These are phyloP conservation scores for Grigorovia transvaalensis DNA, from an alignment of 805 yeast species.

Conservation along the genomic window DNA sequence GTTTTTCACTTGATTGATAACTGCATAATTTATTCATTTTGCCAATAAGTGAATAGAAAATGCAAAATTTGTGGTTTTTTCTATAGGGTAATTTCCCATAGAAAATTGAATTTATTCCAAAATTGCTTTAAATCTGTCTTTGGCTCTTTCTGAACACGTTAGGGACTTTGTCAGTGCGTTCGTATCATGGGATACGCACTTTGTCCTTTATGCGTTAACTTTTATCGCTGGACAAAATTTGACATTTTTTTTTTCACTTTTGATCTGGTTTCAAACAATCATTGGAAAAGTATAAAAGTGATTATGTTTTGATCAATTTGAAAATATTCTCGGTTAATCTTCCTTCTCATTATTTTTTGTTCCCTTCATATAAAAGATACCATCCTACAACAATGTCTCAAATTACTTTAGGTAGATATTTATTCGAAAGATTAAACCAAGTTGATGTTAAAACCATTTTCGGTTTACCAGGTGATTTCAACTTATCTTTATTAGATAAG, in stretches of 20 bases:
- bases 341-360: not conserved
- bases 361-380: not conserved
- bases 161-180: too few relatives aligned
- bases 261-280: not conserved
- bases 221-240: too few relatives aligned
- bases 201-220: not conserved
- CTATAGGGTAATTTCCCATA: not conserved
- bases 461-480: slow-evolving; percentile 79
- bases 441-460: slow-evolving; percentile 60
- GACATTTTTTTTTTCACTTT: not conserved
- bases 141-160: too few relatives aligned
- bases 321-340: not conserved
- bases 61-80: not conserved
- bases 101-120: too few relatives aligned
- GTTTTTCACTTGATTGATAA: not conserved
- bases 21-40: slow-evolving; percentile 2
- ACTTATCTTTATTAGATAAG: slow-evolving; percentile 59
- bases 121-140: too few relatives aligned
- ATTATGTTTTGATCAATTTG: not conserved
- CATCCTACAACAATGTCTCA: slow-evolving; percentile 25
- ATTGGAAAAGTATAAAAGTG: not conserved
- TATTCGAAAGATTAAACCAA: slow-evolving; percentile 71
- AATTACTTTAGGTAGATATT: slow-evolving; percentile 63
- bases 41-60: not conserved
- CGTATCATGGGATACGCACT: too few relatives aligned